A percentile compares a stretch with the other conserved stretches of the same genome.
Evolutionary conservation across 306 rosid genomes (phyloP).

Genomic region (Pyrus communis): DNA sequence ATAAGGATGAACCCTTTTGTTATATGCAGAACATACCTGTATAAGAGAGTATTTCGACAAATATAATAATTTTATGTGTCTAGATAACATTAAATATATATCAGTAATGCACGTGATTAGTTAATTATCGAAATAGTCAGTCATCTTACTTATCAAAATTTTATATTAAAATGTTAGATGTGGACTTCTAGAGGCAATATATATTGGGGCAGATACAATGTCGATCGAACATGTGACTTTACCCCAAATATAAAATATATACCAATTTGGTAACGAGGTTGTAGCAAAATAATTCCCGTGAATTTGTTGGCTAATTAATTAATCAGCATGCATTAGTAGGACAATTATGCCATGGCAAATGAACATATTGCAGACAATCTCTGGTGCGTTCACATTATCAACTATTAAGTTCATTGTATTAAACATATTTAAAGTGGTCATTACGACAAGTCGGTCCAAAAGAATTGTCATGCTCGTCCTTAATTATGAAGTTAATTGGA

Average conservation of each 20-base stretch:
- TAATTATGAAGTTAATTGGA: background rate
- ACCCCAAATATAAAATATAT: background rate
- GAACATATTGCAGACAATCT: background rate
- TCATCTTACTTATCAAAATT: background rate
- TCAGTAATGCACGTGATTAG: background rate
- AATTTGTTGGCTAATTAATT: background rate
- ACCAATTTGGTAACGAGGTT: constrained; percentile 4
- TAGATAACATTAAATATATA: too few relatives aligned
- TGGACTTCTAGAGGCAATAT: background rate
- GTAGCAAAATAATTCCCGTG: background rate
- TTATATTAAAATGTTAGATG: background rate
- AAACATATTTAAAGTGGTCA: background rate
- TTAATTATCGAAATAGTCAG: background rate
- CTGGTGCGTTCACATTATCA: background rate
- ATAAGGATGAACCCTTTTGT: background rate
- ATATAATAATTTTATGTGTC: too few relatives aligned
- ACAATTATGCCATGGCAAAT: background rate
- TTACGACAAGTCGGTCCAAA: background rate
- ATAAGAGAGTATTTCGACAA: background rate
- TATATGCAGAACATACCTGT: too few relatives aligned
- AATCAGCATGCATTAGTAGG: background rate
- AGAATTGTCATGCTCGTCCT: background rate
- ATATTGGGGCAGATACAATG: background rate
- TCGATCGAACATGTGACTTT: constrained; percentile 1
- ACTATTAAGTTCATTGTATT: background rate